Evolutionary conservation across 2,329 filamentous ascomycete genomes (phyloP).

Genomic region (Orbilia oligospora): DNA sequence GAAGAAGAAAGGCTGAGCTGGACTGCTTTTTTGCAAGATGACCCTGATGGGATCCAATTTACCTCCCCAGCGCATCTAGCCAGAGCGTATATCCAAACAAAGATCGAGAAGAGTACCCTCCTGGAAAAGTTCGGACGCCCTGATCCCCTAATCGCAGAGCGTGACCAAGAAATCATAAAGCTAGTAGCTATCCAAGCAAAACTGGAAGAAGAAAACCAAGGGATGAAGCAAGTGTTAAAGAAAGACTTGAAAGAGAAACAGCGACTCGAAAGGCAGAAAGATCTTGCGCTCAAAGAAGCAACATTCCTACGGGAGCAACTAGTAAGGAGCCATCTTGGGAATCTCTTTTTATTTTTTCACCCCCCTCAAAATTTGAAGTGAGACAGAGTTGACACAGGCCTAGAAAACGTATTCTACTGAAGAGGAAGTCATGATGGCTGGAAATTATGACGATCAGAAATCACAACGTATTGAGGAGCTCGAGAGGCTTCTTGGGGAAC

Average conservation of each 20-base stretch:
- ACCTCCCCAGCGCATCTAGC: conserved; percentile 90
- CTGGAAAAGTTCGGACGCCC: conserved; percentile 83
- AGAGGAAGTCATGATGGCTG: conserved; percentile 86
- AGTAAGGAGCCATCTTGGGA: conserved; percentile 5
- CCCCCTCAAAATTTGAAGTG: not conserved
- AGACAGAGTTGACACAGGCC: not conserved
- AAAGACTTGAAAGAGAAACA: conserved; percentile 78
- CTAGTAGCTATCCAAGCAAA: conserved; percentile 78
- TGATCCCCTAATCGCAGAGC: conserved; percentile 82
- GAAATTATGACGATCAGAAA: conserved; percentile 82
- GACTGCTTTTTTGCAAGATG: conserved; percentile 84
- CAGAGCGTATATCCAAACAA: conserved; percentile 84
- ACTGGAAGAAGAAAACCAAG: conserved; percentile 79
- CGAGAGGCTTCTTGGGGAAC: conserved; percentile 87
- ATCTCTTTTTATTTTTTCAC: not conserved
- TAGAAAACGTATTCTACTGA: conserved; percentile 78
- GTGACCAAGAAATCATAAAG: conserved; percentile 79
- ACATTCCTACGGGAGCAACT: conserved; percentile 94
- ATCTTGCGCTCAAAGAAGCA: conserved; percentile 88
- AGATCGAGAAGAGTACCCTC: conserved; percentile 83
- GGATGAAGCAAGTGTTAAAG: conserved; percentile 72
- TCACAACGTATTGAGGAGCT: conserved; percentile 82
- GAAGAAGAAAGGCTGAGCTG: conserved; percentile 91
- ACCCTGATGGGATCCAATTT: conserved; percentile 78
- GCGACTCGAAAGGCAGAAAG: conserved; percentile 86